Percentiles rank a stretch among this genome's conserved stretches.
Conservation (phyloP, 1,139 yeast species). For the Kluyveromyces marxianus region DNA sequence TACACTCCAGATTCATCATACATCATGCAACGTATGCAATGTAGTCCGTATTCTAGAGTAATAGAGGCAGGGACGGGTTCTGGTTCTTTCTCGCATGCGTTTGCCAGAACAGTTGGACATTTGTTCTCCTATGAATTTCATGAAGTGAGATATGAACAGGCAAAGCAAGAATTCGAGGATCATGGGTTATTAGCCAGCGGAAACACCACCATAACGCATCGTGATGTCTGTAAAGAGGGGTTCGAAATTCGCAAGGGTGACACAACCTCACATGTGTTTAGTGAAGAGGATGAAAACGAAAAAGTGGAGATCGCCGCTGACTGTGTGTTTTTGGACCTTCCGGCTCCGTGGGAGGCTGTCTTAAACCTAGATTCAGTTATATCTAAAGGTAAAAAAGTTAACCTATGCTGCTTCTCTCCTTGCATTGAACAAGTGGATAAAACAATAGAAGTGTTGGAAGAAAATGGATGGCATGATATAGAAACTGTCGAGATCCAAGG, state of each 20-base stretch:
- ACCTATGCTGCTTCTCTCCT: slow-evolving; percentile 92
- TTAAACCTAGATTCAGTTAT: slow-evolving; percentile 62
- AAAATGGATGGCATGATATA: slow-evolving; percentile 76
- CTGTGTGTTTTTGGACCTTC: slow-evolving; percentile 81
- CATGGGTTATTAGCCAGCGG: slow-evolving; percentile 52
- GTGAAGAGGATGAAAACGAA: slow-evolving; percentile 13
- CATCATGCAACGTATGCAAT: slow-evolving; percentile 71
- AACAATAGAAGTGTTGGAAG: slow-evolving; percentile 67
- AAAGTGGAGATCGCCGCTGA: slow-evolving; percentile 43
- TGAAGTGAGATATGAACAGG: slow-evolving; percentile 73
- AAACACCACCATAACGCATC: slow-evolving; percentile 59
- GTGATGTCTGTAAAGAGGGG: slow-evolving; percentile 90
- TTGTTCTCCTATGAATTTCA: slow-evolving; percentile 89
- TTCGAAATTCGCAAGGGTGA: slow-evolving; percentile 45
- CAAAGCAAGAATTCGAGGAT: slow-evolving; percentile 61
- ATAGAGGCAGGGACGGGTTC: slow-evolving; percentile 98
- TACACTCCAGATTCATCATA: slow-evolving; percentile 94
- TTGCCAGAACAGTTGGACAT: slow-evolving; percentile 76
- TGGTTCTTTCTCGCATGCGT: slow-evolving; percentile 90
- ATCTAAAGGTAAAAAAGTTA: slow-evolving; percentile 45
- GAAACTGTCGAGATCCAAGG: slow-evolving; percentile 93
- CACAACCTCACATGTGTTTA: slow-evolving; percentile 27
- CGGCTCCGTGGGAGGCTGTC: slow-evolving; percentile 96
- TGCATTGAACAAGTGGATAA: slow-evolving; percentile 95
- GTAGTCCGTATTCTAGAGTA: slow-evolving; percentile 67